Base-by-base conservation (phyloP, 495 filamentous ascomycete genomes). In the Thermothielavioides terrestris region DNA sequence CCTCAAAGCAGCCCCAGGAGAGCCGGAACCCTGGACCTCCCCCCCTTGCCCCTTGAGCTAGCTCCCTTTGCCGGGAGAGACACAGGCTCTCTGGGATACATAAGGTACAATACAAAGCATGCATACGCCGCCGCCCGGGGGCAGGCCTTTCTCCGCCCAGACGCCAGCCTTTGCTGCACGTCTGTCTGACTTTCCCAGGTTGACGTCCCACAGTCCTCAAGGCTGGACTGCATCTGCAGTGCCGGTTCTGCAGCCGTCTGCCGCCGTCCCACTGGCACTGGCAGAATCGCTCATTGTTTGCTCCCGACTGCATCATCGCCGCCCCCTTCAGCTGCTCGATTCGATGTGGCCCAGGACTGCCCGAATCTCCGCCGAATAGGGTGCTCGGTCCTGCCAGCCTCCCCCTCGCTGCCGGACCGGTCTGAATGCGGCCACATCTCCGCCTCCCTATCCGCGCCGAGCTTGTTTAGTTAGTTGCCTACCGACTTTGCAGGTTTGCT, bases 131-230 rank as follows among this genome's bases (percentile, higher is more conserved):
- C 62, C n/a, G n/a, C n/a, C n/a, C 56, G 52, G 43, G 50, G 54
- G 43, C 49, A 56, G 62, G 42, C 47, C 57, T 49, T 58, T 59
- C 52, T 54, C 58, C 43, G 28, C 53, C 46, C n/a, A 46, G 47
- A 57, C 56, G 57, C 54, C 55, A 56, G 53, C 42, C 21, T 20
- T 56, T n/a, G 52, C 52, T 54, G 53, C 59, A 59, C 54, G 56
- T 56, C 57, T 53, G 58, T 60, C 55, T 62, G 56, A 57, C 62
- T 50, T 63, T n/a, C n/a, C n/a, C n/a, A n/a, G n/a, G n/a, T n/a
- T n/a, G n/a, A n/a, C 42, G 44, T 53, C 42, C 59, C 57, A n/a
- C n/a, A 57, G 55, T 37, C 54, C 52, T 46, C 48, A 46, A 58
- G 47, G 50, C 50, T 54, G 41, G 54, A 56, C 54, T 63, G 57